Conservation (phyloP, 176 grass and related monocot species). For the Lolium multiflorum region DNA sequence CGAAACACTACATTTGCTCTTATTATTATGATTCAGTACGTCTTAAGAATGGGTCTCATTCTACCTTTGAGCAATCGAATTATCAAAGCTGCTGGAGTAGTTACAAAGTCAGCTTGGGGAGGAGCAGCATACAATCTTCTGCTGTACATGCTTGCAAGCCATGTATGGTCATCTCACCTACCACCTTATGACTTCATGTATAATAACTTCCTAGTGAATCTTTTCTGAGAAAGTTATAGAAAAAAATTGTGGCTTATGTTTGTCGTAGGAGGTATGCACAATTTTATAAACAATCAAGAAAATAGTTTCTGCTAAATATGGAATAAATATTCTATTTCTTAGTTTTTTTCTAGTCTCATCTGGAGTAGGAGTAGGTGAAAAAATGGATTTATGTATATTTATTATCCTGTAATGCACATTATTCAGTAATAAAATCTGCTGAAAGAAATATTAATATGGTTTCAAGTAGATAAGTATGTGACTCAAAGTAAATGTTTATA, state of each 20-base stretch:
- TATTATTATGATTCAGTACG: constrained; percentile 77
- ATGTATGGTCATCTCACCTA: constrained; percentile 53
- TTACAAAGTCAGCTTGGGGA: constrained; percentile 90
- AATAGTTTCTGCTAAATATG: not conserved
- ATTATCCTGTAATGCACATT: constrained; percentile 1
- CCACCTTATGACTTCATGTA: constrained; percentile 14
- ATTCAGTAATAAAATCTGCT: not conserved
- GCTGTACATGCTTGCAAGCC: constrained; percentile 90
- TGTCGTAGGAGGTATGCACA: not conserved
- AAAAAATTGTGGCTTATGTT: not conserved
- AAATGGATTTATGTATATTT: not conserved
- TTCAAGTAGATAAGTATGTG: not conserved
- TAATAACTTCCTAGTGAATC: not conserved
- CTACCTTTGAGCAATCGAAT: constrained; percentile 77
- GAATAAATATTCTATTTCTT: no score
- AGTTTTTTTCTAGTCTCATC: no score
- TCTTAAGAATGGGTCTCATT: constrained; percentile 78
- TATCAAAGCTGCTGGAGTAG: constrained; percentile 79
- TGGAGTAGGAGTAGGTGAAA: not conserved
- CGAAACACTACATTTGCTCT: constrained; percentile 71
- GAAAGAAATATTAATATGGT: not conserved
- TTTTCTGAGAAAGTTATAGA: constrained; percentile 6
- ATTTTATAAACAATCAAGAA: not conserved
- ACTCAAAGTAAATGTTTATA: not conserved
- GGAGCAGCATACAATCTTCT: constrained; percentile 98